Evolutionary conservation across 108 stramenopile species (phyloP), one percentile per base, ranked within the genome.

Genomic region (Seminavis robusta): DNA sequence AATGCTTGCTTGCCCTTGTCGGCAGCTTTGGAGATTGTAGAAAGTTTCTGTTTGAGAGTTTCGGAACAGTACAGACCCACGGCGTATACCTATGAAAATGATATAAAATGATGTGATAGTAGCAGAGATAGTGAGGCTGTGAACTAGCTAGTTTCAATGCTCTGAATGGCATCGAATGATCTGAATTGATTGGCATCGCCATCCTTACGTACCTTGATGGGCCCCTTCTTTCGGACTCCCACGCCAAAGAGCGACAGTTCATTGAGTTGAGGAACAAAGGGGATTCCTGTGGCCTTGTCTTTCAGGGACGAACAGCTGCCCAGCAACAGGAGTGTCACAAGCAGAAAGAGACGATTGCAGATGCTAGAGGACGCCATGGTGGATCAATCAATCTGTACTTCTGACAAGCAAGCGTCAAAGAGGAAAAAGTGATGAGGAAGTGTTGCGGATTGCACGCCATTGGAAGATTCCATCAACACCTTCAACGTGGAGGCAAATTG

Each of bases 201-300:
- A 10, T 13, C 34, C 10, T 10, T 36, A 10, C 34, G 13, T 36
- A 10, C 34, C 55, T 88, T 88, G 47, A 88, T 88, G 24, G 88
- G 88, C 13, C 88, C 88, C 58, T 90, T 90, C 52, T 76, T 77
- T 8, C 88, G 63, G 4, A 86, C 88, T 19, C 88, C 88, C 6
- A 86, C 82, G 9, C 88, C 88, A 46, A 82, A 81, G 46, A 90
- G 48, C 3, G 43, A 25, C 4, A 84, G 55, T 36, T 57, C 73
- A 19, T 67, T 77, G 34, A 69, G 38, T 11, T 38, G 63, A 28
- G 53, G 41, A 8, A 64, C 65, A 59, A 90, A 90, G 6, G 55
- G 28, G 36, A 90, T 86, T 20, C 83, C 83, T 9, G 88, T 90
- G 9, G 84, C 82, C 31, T 56, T 52, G 54, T 90, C 88, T 33